Base-by-base conservation (phyloP, 805 yeast species). In the Starmerella lactis-condensi region DNA sequence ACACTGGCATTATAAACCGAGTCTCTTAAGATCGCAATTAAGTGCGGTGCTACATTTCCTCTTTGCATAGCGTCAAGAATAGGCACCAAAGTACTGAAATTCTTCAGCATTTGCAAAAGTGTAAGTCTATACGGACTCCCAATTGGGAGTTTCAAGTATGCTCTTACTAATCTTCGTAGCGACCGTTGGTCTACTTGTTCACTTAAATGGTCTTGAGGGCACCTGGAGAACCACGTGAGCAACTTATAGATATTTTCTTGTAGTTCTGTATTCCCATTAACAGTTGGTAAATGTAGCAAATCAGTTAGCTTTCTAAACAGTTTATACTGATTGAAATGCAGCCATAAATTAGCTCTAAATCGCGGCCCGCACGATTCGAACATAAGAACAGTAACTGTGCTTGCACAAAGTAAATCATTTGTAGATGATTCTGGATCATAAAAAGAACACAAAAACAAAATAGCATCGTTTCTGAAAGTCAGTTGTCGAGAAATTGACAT, bases 181-280 rank as follows among this genome's bases (percentile, higher is more conserved):
- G 60, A 44, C 4, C 35, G 37, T 17, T 42, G 35, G 13, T 37
- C 38, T 15, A 46, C 44, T 13, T 44, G 36, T 7, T 34, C 32
- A 4, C 31, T 40, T 31, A 67, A 46, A 9, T 65, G 66, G 29
- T 58, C 52, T 1, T 60, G 57, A 29, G 65, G 70, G 2, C 65
- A 54, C 32, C 59, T 23, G 8, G 63, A 22, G 64, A 61, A 42
- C 30, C 43, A 34, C 12, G 29, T 28, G 5, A 40, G 28, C 11
- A 44, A 32, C 3, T 31, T 13, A 18, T 43, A 47, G 15, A 46
- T 25, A 13, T 37, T 34, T 13, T 16, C 31, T 1, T 38, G 35
- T 2, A 44, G 26, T 28, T 18, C 23, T 17, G 17, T 37, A 2
- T 25, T 11, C 5, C 23, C 24, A 3, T 33, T 31, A 5, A 33